A percentile compares a stretch with the other conserved stretches of the same genome.
Conservation (phyloP, 2,329 filamentous ascomycete species). For the Hypoxylon sp. region DNA sequence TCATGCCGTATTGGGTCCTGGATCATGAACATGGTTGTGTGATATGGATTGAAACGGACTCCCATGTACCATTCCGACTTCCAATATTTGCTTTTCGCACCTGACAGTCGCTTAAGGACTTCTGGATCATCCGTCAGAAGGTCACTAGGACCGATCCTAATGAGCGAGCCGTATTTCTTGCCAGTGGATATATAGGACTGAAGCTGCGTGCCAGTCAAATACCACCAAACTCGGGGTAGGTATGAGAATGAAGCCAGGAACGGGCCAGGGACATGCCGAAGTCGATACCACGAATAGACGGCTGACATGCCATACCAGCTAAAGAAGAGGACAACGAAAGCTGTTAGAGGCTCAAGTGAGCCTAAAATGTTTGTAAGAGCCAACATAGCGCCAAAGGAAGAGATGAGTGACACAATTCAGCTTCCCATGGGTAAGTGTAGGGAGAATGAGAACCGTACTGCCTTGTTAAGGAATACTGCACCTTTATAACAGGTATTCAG, state of each 20-base stretch:
- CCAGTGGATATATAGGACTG: conserved; percentile 1
- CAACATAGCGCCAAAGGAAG: conserved; percentile 4
- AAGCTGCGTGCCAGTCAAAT: conserved; percentile 23
- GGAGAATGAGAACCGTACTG: not conserved
- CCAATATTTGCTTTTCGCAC: conserved; percentile 40
- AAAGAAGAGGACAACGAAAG: conserved; percentile 11
- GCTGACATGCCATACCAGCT: conserved; percentile 29
- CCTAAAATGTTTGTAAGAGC: not conserved
- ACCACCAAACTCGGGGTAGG: conserved; percentile 35
- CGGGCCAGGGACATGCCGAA: conserved; percentile 44
- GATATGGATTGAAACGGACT: conserved; percentile 40
- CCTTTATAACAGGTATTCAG: not conserved
- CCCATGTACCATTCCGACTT: conserved; percentile 43
- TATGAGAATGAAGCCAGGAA: conserved; percentile 43
- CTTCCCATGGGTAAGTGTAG: not conserved
- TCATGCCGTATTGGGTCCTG: conserved; percentile 41
- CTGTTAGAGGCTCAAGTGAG: not conserved
- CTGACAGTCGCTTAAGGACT: conserved; percentile 41
- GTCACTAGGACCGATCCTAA: conserved; percentile 49
- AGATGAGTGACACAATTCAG: not conserved
- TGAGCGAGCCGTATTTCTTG: conserved; percentile 39
- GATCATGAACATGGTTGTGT: conserved; percentile 37
- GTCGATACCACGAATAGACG: conserved; percentile 41
- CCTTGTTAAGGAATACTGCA: not conserved
- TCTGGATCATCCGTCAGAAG: conserved; percentile 47